phyloP scores from a whole-genome alignment of 2,329 filamentous ascomycete genomes.

The Emydomyces testavorans region DNA sequence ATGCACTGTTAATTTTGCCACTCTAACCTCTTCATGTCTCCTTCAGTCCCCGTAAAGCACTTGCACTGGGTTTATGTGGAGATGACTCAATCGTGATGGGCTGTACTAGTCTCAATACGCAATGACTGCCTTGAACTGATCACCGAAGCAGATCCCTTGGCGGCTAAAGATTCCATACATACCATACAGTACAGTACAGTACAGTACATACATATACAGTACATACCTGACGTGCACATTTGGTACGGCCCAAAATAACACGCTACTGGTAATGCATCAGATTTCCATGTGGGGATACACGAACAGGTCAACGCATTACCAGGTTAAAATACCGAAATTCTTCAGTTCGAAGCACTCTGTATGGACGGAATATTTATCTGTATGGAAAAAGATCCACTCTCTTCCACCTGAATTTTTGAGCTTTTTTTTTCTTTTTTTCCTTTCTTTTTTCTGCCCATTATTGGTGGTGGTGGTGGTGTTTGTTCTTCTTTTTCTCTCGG shows the following conservation, averaged over 20 bases:
- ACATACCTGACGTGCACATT: too few relatives aligned
- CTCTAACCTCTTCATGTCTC: too few relatives aligned
- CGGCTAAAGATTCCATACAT: background rate
- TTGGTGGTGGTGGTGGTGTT: too few relatives aligned
- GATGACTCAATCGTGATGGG: too few relatives aligned
- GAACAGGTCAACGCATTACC: too few relatives aligned
- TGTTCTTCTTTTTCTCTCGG: background rate
- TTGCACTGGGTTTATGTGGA: too few relatives aligned
- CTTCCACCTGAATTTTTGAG: background rate
- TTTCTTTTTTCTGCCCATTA: background rate
- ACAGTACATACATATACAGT: background rate
- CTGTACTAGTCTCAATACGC: background rate
- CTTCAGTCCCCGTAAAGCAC: too few relatives aligned
- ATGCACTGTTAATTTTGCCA: too few relatives aligned
- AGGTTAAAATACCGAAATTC: background rate
- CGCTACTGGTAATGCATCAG: too few relatives aligned
- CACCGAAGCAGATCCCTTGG: conserved; percentile 11
- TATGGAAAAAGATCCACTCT: background rate
- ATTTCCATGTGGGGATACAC: too few relatives aligned
- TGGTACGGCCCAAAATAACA: too few relatives aligned
- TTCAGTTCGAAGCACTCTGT: background rate
- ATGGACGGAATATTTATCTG: conserved; percentile 2
- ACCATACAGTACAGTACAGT: background rate
- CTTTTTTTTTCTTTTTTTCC: too few relatives aligned
- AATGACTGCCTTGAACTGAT: conserved; percentile 4